A percentile compares a stretch with the other conserved stretches of the same genome.
These are phyloP conservation scores for Oryza punctata DNA, from an alignment of 176 grass and related monocot species.

Conservation along the genomic window DNA sequence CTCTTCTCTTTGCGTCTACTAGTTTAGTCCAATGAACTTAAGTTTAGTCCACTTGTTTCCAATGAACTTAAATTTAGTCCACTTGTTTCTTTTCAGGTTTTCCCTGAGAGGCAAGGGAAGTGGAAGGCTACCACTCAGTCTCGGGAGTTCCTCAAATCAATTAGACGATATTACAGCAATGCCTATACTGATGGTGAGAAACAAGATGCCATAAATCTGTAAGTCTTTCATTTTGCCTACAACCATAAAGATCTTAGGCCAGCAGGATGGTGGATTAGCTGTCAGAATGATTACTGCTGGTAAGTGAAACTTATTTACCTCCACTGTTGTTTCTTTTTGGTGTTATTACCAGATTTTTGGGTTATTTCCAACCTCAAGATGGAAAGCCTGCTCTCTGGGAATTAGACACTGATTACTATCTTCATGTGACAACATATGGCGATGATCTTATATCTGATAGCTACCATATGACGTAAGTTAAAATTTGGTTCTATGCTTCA, in stretches of 20 bases:
- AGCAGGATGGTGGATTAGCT: neutral
- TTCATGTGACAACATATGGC: conserved; percentile 78
- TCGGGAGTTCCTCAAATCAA: conserved; percentile 93
- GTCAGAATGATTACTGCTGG: conserved; percentile 37
- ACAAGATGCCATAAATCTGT: conserved; percentile 99
- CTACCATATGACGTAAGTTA: conserved; percentile 56
- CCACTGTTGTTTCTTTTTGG: conserved; percentile 38
- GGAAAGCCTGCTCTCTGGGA: conserved; percentile 98
- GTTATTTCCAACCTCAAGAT: conserved; percentile 95
- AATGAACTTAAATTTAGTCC: conserved; percentile 17
- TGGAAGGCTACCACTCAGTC: conserved; percentile 99
- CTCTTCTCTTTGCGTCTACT: conserved; percentile 12
- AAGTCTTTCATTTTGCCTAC: conserved; percentile 40
- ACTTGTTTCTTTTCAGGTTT: conserved; percentile 69
- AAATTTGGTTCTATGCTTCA: conserved; percentile 22
- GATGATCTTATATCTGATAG: conserved; percentile 59
- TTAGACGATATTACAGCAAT: conserved; percentile 96
- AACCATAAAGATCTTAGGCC: conserved; percentile 21
- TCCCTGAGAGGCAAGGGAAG: conserved; percentile 93
- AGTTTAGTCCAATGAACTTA: conserved; percentile 20
- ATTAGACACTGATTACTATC: conserved; percentile 97
- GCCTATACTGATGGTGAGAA: conserved; percentile 97
- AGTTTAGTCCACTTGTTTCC: conserved; percentile 25
- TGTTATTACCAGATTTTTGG: conserved; percentile 78
- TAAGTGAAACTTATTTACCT: conserved; percentile 17